Evolutionary conservation across 257 asterid species (phyloP).

Genomic region (Petrea volubilis): DNA sequence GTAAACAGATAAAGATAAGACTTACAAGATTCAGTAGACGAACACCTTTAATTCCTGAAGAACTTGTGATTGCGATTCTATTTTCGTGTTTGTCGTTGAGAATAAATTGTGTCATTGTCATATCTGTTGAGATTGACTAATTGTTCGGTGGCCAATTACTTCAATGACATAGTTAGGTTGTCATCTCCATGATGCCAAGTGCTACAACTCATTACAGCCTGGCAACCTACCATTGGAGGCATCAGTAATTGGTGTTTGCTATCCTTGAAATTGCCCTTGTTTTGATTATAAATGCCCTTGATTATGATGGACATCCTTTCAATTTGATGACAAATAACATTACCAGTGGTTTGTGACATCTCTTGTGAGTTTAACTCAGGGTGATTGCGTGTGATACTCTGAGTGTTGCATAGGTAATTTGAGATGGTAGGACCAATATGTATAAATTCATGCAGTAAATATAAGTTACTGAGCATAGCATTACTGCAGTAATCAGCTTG

Average conservation of each 20-base stretch:
- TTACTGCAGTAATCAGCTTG: conserved; percentile 3
- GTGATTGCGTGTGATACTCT: neutral
- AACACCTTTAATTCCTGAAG: neutral
- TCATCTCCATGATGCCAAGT: neutral
- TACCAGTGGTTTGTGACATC: neutral
- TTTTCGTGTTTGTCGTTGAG: neutral
- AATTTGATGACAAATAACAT: neutral
- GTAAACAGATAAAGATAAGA: neutral
- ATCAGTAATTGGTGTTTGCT: neutral
- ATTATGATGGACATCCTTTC: neutral
- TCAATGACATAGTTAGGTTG: neutral
- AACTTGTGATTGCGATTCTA: neutral
- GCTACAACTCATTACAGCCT: neutral
- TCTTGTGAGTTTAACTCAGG: neutral
- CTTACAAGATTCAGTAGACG: neutral
- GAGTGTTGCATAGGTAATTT: neutral
- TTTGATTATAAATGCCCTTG: conserved; percentile 5
- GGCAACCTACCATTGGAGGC: neutral
- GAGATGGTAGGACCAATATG: neutral
- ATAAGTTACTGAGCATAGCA: neutral
- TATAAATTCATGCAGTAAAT: neutral
- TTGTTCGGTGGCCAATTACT: neutral
- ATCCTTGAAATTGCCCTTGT: neutral
- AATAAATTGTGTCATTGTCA: neutral
- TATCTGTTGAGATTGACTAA: neutral